Evolutionary conservation across 2,329 filamentous ascomycete species (phyloP).

Genomic region (Alternaria viburni): DNA sequence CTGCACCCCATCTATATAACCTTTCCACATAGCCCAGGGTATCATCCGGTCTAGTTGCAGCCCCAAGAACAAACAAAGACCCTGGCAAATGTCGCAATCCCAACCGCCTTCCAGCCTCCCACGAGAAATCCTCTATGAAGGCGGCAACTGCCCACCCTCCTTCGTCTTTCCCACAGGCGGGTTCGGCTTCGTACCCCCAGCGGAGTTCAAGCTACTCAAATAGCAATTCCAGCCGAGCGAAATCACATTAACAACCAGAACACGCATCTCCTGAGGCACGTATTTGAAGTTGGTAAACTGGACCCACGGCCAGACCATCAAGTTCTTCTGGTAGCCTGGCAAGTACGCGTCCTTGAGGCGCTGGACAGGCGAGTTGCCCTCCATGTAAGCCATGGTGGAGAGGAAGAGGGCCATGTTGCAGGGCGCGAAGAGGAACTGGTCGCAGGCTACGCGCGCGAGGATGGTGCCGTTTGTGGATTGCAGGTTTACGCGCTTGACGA

Average conservation of each 20-base stretch:
- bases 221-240: slow-evolving; percentile 62
- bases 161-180: slow-evolving; percentile 20
- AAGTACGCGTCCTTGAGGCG: slow-evolving; percentile 76
- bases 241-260: slow-evolving; percentile 86
- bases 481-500: slow-evolving; percentile 72
- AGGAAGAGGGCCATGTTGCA: slow-evolving; percentile 81
- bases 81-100: neutral
- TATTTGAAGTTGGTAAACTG: slow-evolving; percentile 88
- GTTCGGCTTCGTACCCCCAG: slow-evolving; percentile 26
- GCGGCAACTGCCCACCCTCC: slow-evolving; percentile 35
- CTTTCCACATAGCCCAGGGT: neutral
- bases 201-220: slow-evolving; percentile 47
- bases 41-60: neutral
- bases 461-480: slow-evolving; percentile 72
- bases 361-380: slow-evolving; percentile 68
- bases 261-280: slow-evolving; percentile 80
- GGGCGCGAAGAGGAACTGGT: slow-evolving; percentile 86
- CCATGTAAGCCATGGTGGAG: slow-evolving; percentile 81
- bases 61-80: neutral
- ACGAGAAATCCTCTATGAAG: slow-evolving; percentile 20
- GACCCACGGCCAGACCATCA: slow-evolving; percentile 85
- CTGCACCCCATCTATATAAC: neutral
- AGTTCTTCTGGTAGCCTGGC: slow-evolving; percentile 79
- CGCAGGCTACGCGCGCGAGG: slow-evolving; percentile 73
- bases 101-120: neutral